Conservation (phyloP, 768 basidiomycete species). For the Suillus ampliporus region DNA sequence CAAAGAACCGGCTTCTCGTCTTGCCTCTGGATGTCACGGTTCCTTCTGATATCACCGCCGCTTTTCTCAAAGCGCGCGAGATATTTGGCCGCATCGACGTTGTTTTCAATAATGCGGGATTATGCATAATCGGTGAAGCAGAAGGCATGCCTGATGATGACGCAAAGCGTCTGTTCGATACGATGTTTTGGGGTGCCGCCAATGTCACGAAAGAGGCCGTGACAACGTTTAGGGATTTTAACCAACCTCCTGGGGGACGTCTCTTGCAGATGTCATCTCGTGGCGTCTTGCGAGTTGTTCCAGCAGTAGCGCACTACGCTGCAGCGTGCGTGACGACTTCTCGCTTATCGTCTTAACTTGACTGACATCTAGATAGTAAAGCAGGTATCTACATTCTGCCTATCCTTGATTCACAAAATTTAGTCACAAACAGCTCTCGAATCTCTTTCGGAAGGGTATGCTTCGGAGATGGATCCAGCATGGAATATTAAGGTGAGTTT, state of each 20-base stretch:
- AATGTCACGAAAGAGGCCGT: conserved; percentile 41
- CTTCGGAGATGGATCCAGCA: conserved; percentile 46
- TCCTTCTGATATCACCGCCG: conserved; percentile 35
- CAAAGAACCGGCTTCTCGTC: conserved; percentile 39
- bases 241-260: conserved; percentile 44
- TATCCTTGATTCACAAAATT: background rate
- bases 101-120: conserved; percentile 51
- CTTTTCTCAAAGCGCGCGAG: conserved; percentile 40
- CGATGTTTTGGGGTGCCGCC: conserved; percentile 44
- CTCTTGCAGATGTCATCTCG: conserved; percentile 45
- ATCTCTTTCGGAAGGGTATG: conserved; percentile 44
- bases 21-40: conserved; percentile 47
- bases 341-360: background rate
- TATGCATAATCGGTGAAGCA: conserved; percentile 38
- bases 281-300: conserved; percentile 26
- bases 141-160: conserved; percentile 43
- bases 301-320: conserved; percentile 24
- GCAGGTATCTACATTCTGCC: conserved; percentile 22
- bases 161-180: conserved; percentile 44
- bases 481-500: conserved; percentile 55
- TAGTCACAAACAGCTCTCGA: conserved; percentile 38
- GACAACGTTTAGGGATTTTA: conserved; percentile 43
- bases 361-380: conserved; percentile 25
- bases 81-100: conserved; percentile 50
- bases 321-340: conserved; percentile 29